Conservation (phyloP, 208 protist species). For the Acanthamoeba lenticulata region DNA sequence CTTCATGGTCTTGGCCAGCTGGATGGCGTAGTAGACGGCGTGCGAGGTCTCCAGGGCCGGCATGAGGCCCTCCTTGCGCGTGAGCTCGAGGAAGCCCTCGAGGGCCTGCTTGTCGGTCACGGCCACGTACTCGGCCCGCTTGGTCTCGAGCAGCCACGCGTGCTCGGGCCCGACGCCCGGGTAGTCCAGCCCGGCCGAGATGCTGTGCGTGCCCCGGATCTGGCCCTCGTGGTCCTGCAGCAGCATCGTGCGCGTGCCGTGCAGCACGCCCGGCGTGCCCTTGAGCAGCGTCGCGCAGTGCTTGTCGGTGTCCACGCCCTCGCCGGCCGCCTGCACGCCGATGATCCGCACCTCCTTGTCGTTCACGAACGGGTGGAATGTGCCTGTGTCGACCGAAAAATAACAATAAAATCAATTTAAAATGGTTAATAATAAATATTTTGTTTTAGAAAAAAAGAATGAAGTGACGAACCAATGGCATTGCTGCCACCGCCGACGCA, state of each 20-base stretch:
- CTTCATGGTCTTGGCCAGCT: conserved; percentile 82
- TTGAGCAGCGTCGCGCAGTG: conserved; percentile 84
- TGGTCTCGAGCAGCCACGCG: conserved; percentile 59
- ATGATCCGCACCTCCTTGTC: conserved; percentile 84
- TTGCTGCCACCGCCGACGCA: conserved; percentile 91
- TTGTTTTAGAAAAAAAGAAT: no score
- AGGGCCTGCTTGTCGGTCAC: conserved; percentile 84
- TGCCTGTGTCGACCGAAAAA: neutral
- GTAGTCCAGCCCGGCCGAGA: conserved; percentile 90
- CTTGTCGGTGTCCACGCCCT: conserved; percentile 81
- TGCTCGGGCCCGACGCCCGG: conserved; percentile 90
- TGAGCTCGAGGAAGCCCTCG: conserved; percentile 78
- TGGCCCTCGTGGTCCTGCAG: conserved; percentile 86
- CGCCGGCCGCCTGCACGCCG: conserved; percentile 87
- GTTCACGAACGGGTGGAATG: conserved; percentile 86
- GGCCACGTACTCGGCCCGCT: conserved; percentile 83
- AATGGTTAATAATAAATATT: neutral
- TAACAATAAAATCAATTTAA: neutral
- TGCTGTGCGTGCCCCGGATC: conserved; percentile 87
- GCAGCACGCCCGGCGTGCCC: conserved; percentile 83
- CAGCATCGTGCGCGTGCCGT: conserved; percentile 87
- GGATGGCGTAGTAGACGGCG: conserved; percentile 83
- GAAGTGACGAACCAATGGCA: conserved; percentile 83
- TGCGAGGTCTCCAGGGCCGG: conserved; percentile 90
- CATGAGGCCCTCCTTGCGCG: conserved; percentile 86